Base-by-base conservation (phyloP, 163 green algal genomes). In the Scenedesmus sp. region DNA sequence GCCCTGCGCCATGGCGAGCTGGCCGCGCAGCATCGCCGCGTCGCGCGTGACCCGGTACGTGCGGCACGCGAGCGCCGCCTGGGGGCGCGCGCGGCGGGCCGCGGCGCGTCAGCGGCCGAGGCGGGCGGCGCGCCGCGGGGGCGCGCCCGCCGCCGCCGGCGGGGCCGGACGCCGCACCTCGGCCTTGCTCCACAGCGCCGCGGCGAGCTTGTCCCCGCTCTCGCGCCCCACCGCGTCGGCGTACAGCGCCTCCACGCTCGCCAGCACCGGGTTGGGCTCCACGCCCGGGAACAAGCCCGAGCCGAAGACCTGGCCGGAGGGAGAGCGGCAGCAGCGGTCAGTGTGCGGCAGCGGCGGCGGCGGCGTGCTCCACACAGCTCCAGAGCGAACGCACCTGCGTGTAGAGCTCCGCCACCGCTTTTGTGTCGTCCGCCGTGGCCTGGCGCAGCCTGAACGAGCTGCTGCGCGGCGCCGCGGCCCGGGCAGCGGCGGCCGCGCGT, bases 171-270 rank as follows among this genome's bases (percentile, higher is more conserved):
- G n/a, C n/a, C 20, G 20, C 69, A 70, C 70, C 70, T 78, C 11
- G 20, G 39, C 56, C 10, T 78, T 78, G 39, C 47, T 62, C 5
- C 14, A 18, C 2, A 78, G 70, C 44, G 70, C 70, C 7, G 58
- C 70, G 57, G 26, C n/a, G 20, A 78, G 57, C 44, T 78, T 78
- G 26, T 42, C 26, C n/a, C 15, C 34, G 24, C 39, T 57, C 47
- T 78, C 70, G 24, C 70, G 28, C 13, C 57, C 34, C 7, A 78
- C 56, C 24, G 70, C 54, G 44, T 26, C 39, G 13, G 70, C 57
- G 15, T 78, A 78, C 39, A 31, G 51, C n/a, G 39, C 70, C 44
- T 78, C 70, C 15, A 78, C 39, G 29, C 63, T 33, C 66, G 53
- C 33, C 15, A 75, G 39, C 22, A 75, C 20, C 9, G 24, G 17